These are phyloP conservation scores for Boletus pseudopeckii DNA, from an alignment of 768 basidiomycete species.

Conservation along the genomic window DNA sequence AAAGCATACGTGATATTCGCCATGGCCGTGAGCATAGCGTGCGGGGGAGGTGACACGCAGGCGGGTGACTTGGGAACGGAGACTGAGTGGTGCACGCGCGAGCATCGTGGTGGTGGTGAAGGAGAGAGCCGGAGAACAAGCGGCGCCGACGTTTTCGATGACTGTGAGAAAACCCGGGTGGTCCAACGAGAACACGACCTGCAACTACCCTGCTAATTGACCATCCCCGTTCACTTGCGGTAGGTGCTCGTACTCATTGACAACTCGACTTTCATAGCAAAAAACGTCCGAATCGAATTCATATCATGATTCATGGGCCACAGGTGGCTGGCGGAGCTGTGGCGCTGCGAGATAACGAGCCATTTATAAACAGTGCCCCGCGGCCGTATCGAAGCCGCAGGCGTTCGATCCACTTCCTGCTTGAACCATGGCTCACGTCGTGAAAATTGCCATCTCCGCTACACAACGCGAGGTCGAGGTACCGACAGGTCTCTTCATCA, in stretches of 20 bases:
- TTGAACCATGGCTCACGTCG: slow-evolving; percentile 44
- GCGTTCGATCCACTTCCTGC: neutral
- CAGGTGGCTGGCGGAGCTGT: slow-evolving; percentile 7
- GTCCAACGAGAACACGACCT: neutral
- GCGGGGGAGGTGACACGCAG: slow-evolving; percentile 26
- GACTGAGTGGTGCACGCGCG: slow-evolving; percentile 39
- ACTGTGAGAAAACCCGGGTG: slow-evolving; percentile 19
- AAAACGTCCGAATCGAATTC: neutral
- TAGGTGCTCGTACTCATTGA: neutral
- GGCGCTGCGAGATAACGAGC: slow-evolving; percentile 6
- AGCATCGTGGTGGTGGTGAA: slow-evolving; percentile 34
- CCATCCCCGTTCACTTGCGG: neutral
- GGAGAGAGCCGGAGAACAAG: slow-evolving; percentile 15
- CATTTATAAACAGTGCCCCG: slow-evolving; percentile 9
- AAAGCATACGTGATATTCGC: slow-evolving; percentile 48
- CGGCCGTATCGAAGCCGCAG: neutral
- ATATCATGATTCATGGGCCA: neutral
- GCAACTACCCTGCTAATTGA: neutral
- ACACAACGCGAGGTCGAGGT: slow-evolving; percentile 53
- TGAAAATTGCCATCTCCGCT: slow-evolving; percentile 39
- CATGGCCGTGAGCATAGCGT: slow-evolving; percentile 49
- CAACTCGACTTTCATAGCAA: neutral
- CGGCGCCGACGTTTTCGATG: neutral
- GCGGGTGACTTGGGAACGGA: slow-evolving; percentile 39
- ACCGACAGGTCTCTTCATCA: slow-evolving; percentile 86